Percentiles rank a stretch among this genome's conserved stretches.
These are phyloP conservation scores for Leccinum boreale DNA, from an alignment of 768 basidiomycete species.

Conservation along the genomic window DNA sequence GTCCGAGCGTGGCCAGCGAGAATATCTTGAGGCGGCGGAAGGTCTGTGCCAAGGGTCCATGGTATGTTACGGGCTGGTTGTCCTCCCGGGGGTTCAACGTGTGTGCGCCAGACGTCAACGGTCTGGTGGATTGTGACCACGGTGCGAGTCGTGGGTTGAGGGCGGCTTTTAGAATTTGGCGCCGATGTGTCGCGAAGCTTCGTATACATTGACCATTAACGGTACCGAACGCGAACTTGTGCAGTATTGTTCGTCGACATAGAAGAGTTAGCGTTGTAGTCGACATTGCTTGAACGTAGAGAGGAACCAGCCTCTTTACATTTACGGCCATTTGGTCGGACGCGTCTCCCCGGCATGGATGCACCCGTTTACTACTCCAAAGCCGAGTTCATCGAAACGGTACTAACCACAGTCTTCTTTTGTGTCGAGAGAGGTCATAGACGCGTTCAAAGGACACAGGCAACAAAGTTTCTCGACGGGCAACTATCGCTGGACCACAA, in stretches of 20 bases:
- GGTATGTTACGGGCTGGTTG: slow-evolving; percentile 41
- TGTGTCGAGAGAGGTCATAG: not conserved
- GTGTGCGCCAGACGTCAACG: not conserved
- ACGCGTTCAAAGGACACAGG: slow-evolving; percentile 71
- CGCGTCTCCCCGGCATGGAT: slow-evolving; percentile 48
- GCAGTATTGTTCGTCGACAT: slow-evolving; percentile 14
- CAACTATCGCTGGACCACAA: slow-evolving; percentile 88
- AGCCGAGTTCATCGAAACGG: slow-evolving; percentile 87
- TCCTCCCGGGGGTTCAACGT: slow-evolving; percentile 3
- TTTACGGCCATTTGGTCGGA: not conserved
- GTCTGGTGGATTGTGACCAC: slow-evolving; percentile 9
- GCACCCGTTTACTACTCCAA: slow-evolving; percentile 76
- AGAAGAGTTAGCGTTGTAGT: slow-evolving; percentile 5
- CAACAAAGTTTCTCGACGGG: slow-evolving; percentile 92
- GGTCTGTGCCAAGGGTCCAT: slow-evolving; percentile 63
- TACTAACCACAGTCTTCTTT: slow-evolving; percentile 26
- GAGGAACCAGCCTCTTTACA: not conserved
- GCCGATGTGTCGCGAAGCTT: not conserved
- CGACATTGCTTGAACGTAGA: slow-evolving; percentile 5
- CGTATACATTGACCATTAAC: slow-evolving; percentile 2
- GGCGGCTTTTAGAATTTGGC: not conserved
- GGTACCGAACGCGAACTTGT: slow-evolving; percentile 1
- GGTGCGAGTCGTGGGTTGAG: not conserved
- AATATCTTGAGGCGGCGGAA: slow-evolving; percentile 81
- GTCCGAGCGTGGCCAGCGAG: slow-evolving; percentile 72